Conservation (phyloP, 805 yeast genomes). For the Nakazawaea laoshanensis region DNA sequence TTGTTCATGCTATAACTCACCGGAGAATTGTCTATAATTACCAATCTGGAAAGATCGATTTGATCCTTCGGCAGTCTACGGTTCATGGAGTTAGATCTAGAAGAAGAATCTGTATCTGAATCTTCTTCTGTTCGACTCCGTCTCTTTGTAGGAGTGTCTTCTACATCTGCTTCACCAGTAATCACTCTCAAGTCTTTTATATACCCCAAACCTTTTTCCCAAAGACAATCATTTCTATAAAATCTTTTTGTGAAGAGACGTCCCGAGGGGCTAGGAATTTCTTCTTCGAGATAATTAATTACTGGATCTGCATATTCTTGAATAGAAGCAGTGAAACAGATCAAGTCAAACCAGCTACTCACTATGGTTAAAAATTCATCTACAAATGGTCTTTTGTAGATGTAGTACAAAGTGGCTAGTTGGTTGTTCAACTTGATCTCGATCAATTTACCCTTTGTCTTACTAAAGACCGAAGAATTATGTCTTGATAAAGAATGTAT, state of each 20-base stretch:
- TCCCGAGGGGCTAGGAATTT: conserved; percentile 22
- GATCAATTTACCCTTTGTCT: conserved; percentile 56
- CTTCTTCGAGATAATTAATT: conserved; percentile 81
- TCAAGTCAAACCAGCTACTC: conserved; percentile 79
- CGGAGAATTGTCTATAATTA: conserved; percentile 91
- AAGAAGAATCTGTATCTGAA: conserved; percentile 6
- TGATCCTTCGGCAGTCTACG: conserved; percentile 3
- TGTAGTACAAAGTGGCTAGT: conserved; percentile 76
- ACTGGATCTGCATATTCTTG: conserved; percentile 96
- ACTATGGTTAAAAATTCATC: conserved; percentile 76
- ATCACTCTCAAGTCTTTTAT: conserved; percentile 56
- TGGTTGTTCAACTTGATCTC: conserved; percentile 68
- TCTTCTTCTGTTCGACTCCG: conserved; percentile 6
- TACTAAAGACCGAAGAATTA: conserved; percentile 31
- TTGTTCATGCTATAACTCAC: conserved; percentile 77
- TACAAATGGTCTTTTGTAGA: conserved; percentile 87
- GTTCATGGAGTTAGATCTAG: conserved; percentile 6
- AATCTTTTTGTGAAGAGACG: conserved; percentile 44
- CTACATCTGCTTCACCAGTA: conserved; percentile 9
- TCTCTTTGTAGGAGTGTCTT: conserved; percentile 3
- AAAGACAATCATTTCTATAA: conserved; percentile 75
- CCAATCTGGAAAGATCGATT: conserved; percentile 55
- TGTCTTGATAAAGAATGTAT: conserved; percentile 83
- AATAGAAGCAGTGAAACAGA: conserved; percentile 91
- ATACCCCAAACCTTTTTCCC: conserved; percentile 75